Evolutionary conservation across 768 basidiomycete species (phyloP), one percentile per base, ranked within the genome.

Genomic region (Leccinum incarnatum): DNA sequence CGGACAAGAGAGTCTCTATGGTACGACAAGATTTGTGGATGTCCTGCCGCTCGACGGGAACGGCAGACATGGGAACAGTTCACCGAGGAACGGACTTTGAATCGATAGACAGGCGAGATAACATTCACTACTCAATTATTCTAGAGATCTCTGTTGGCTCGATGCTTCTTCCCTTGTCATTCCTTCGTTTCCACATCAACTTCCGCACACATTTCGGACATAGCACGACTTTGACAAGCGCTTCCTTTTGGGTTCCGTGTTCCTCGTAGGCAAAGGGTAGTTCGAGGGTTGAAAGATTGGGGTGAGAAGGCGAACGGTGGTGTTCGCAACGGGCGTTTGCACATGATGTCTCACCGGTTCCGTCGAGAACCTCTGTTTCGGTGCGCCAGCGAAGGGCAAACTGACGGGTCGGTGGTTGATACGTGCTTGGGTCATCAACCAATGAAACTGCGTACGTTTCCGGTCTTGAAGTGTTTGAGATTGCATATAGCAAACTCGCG

Each of bases 341-440:
- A 67, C 96, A 98, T 0, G 92, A 91, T 4, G 83, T 82, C 71
- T 97, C 92, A 3, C 95, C 96, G 3, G 86, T 83, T 23, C 91
- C 91, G 0, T 84, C 82, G 2, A 98, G 76, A 14, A 98, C 95
- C 74, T 98, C 96, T 2, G 81, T 77, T 68, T 97, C 95, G 0
- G 95, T 95, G 34, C 96, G 81, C 96, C 96, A 98, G 14, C 96
- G 87, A 5, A 98, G 81, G 0, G 94, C 86, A 69, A 98, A 89
- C 88, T 95, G 60, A 23, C 60, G 17, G 50, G 8, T n/a, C 37
- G 47, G 21, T 3, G 45, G 8, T 45, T 55, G 27, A 60, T 51
- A 15, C 14, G 8, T 3, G 14, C 14, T 8, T 7, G 14, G 0
- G 27, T 27, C 29, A 59, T 19, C 30, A 54, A 15, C 29, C 40